phyloP scores from a whole-genome alignment of 2,329 filamentous ascomycete species.

The Pseudogymnoascus sp. region DNA sequence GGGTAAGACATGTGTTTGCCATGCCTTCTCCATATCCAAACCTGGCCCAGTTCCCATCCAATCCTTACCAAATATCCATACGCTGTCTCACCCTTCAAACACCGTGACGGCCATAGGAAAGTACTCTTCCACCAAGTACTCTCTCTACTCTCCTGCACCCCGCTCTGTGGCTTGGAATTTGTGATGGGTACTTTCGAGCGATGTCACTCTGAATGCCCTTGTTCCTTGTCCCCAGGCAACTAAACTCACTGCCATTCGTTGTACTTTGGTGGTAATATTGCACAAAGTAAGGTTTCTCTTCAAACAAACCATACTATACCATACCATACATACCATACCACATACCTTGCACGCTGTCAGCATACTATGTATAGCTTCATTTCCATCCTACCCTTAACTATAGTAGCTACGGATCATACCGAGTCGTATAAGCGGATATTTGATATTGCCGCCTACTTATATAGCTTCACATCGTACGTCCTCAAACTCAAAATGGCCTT shows the following conservation, averaged over 20 bases:
- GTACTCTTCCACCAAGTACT: background rate
- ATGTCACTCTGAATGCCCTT: background rate
- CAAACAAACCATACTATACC: background rate
- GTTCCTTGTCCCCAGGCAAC: background rate
- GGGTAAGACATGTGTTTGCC: background rate
- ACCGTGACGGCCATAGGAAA: background rate
- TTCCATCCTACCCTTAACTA: background rate
- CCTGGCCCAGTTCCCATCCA: background rate
- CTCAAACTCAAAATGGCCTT: background rate
- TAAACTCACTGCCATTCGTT: background rate
- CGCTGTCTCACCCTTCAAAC: background rate
- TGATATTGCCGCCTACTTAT: background rate
- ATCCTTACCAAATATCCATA: background rate
- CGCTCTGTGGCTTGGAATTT: background rate
- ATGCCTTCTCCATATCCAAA: background rate
- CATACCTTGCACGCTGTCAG: background rate
- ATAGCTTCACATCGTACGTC: background rate
- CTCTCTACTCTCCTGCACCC: background rate
- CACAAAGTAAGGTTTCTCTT: background rate
- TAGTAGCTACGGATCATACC: background rate
- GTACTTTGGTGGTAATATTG: no score
- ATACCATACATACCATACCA: no score
- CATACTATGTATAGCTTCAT: background rate
- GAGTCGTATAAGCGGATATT: background rate
- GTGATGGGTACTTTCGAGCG: background rate